Evolutionary conservation across 2,329 filamentous ascomycete genomes (phyloP), one percentile per base, ranked within the genome.

Genomic region (Laburnicola sp.): DNA sequence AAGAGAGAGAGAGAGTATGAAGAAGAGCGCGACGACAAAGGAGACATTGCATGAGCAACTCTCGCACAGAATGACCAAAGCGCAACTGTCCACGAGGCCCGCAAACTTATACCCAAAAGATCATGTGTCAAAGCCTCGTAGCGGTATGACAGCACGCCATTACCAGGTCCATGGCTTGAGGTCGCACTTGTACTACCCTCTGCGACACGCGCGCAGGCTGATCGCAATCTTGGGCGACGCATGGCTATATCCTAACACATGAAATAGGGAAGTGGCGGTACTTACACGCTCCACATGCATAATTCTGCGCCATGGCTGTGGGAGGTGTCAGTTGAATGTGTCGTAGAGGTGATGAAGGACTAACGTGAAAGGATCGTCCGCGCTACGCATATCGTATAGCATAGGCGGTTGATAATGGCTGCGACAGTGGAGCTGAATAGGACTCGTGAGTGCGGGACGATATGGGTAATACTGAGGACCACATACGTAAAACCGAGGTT

Each of bases 351-450:
- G 34, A 8, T n/a, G 27, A 45, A 27, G 16, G 40, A 27, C 50
- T 48, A 51, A 50, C 52, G 45, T 36, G 39, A 51, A 25, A 22
- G 41, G 27, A 30, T 43, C 36, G 25, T 51, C 28, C 32, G 31
- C 6, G 35, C 39, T 34, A 43, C 44, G 52, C 48, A 58, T 26
- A 31, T 50, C 36, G 43, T 53, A 51, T 26, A 58, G 45, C 46
- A 53, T 45, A 32, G 48, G 22, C 53, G 48, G 49, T 76, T 75
- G 16, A 74, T 59, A 25, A 76, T 72, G 5, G 74, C 70, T 27
- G 73, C 70, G 2, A 65, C 67, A 39, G 73, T 75, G 4, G 73
- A 73, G 26, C 55, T 56, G 25, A 30, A 9, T 71, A 75, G 4
- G 73, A 71, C 25, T 37, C 47, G 26, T 38, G 32, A 50, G 41